These are phyloP conservation scores for Penicillium sp. DNA, from an alignment of 2,329 filamentous ascomycete genomes.

Conservation along the genomic window DNA sequence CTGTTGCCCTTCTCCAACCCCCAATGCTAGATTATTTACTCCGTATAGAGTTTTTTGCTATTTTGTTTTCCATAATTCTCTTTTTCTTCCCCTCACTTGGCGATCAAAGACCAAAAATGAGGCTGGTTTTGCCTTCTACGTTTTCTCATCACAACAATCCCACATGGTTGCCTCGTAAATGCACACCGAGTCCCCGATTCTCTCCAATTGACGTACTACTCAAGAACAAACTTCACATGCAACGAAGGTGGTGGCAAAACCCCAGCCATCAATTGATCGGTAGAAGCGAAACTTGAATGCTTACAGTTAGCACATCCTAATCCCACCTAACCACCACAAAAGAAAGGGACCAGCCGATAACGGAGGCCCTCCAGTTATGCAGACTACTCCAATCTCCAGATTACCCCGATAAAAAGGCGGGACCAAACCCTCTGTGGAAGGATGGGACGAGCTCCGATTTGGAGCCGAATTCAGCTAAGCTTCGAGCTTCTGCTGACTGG, in stretches of 20 bases:
- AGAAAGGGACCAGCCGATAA: neutral
- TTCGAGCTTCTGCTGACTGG: constrained; percentile 2
- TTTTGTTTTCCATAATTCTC: neutral
- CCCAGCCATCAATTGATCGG: neutral
- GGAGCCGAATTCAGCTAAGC: constrained; percentile 3
- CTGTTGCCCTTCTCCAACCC: neutral
- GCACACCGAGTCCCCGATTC: neutral
- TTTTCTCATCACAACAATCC: neutral
- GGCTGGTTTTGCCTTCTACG: neutral
- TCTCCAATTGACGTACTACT: neutral
- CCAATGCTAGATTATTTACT: neutral
- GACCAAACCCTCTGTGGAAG: neutral
- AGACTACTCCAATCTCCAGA: neutral
- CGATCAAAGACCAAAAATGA: constrained; percentile 1
- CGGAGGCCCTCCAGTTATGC: neutral
- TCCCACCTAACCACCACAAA: neutral
- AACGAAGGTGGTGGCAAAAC: neutral
- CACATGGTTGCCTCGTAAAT: neutral
- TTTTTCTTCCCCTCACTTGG: neutral
- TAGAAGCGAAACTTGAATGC: neutral
- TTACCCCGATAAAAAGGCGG: neutral
- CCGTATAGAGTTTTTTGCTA: neutral
- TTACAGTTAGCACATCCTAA: neutral
- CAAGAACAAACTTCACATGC: neutral
- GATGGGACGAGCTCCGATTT: constrained; percentile 1